These are phyloP conservation scores for Sporothrix euskadiensis DNA, from an alignment of 2,329 filamentous ascomycete species.

Conservation along the genomic window DNA sequence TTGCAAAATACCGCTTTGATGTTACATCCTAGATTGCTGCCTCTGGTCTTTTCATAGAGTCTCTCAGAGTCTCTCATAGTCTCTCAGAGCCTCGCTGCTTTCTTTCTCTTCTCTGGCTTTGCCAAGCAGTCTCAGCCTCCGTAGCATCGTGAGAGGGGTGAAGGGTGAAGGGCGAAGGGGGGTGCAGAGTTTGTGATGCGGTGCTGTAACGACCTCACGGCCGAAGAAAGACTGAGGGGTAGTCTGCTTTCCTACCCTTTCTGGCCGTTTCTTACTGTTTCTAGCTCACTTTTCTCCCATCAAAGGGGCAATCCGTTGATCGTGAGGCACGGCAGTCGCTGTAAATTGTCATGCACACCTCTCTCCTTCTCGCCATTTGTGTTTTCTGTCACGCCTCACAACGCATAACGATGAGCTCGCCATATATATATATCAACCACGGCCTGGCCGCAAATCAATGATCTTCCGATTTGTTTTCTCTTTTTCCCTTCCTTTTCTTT, in stretches of 20 bases:
- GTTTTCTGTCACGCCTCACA: not conserved
- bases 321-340: constrained; percentile 16
- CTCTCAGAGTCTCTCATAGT: not conserved
- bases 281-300: not conserved
- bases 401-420: constrained; percentile 4
- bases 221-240: not conserved
- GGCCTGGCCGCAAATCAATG: constrained; percentile 26
- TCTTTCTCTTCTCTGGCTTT: not conserved
- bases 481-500: not conserved
- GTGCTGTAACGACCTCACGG: constrained; percentile 14
- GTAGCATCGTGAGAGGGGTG: not conserved
- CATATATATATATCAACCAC: constrained; percentile 23
- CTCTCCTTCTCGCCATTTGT: not conserved
- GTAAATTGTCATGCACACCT: constrained; percentile 16
- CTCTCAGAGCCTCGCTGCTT: constrained; percentile 4
- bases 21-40: not conserved
- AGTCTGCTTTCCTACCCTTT: not conserved
- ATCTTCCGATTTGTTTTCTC: constrained; percentile 24
- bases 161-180: not conserved
- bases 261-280: not conserved
- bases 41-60: not conserved
- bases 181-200: constrained; percentile 17
- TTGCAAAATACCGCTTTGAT: not conserved
- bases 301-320: constrained; percentile 6
- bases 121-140: constrained; percentile 25